Base-by-base conservation (phyloP, 768 basidiomycete species). In the Brasilioporus rufonigricans region DNA sequence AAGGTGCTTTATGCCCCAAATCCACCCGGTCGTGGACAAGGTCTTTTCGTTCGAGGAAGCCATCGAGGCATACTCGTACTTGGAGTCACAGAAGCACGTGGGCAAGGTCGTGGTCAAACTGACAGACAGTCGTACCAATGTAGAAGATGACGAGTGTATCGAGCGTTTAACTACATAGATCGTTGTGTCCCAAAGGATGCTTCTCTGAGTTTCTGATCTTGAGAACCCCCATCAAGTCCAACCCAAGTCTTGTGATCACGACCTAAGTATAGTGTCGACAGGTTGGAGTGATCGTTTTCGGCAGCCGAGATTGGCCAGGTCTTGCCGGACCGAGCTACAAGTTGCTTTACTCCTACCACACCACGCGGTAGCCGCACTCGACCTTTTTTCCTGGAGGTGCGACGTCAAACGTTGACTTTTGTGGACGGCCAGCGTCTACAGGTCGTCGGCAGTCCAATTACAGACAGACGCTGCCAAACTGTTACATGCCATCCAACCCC, bases 11-110 rank as follows among this genome's bases (percentile, higher is more conserved):
- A 14, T 12, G 33, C 33, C 11, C 33, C 70, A 69, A 36, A 77
- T 82, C 4, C 73, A 67, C 19, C 84, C 84, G 1, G 72, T 81
- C 21, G 66, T 85, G 38, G 78, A 84, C 72, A 79, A 77, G 66
- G 76, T 84, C 0, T 86, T 86, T 71, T 52, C 71, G 12, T 87
- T 84, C 61, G 77, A 80, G 44, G 65, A 85, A n/a, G 71, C 76
- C 7, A 66, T 73, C 27, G 70, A 77, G 43, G 85, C 84, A 1
- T 85, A 80, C 63, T 68, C 71, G 43, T 76, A 84, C 61, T 71
- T 84, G 51, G 72, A 77, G 55, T 77, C 75, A 1, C 82, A 84
- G 56, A 74, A 75, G 53, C 82, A 85, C 63, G 77, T 84, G 21
- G 85, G 85, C 16, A 85, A 87, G 69, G 76, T 85, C 10, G n/a